These are phyloP conservation scores for Noccaea caerulescens DNA, from an alignment of 345 rosid species.

Conservation along the genomic window DNA sequence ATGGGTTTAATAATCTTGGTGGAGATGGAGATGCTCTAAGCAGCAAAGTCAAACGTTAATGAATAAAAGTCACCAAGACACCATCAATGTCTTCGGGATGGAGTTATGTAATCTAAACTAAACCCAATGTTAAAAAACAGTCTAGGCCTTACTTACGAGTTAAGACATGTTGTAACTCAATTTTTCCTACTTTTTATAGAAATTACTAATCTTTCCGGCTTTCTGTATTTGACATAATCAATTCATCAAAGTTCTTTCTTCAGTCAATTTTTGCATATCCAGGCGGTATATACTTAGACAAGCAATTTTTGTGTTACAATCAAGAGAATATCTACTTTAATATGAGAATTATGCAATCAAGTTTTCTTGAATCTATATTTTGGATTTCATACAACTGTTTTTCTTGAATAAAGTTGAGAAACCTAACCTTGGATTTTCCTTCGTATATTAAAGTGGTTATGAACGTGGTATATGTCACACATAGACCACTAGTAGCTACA, in stretches of 20 bases:
- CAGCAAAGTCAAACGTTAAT: background rate
- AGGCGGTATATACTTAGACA: background rate
- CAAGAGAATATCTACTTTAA: constrained; percentile 4
- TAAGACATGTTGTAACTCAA: background rate
- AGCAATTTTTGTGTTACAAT: constrained; percentile 1
- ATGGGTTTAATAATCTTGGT: no score
- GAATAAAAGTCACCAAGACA: background rate
- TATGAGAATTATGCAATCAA: constrained; percentile 5
- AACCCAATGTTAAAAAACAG: background rate
- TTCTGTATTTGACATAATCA: background rate
- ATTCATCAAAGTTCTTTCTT: background rate
- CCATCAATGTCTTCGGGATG: background rate
- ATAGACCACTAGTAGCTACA: constrained; percentile 17
- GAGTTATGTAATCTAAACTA: background rate
- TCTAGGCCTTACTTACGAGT: no score
- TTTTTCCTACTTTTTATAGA: background rate
- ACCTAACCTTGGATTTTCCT: constrained; percentile 34
- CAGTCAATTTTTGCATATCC: background rate
- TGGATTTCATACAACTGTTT: background rate
- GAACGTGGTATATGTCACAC: constrained; percentile 34
- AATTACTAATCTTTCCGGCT: background rate
- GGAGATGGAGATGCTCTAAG: no score
- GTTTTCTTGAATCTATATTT: constrained; percentile 2
- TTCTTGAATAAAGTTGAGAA: constrained; percentile 10
- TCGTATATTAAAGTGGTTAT: background rate